Conservation (phyloP, 176 grass and related monocot species). For the Miscanthus lutarioriparius region DNA sequence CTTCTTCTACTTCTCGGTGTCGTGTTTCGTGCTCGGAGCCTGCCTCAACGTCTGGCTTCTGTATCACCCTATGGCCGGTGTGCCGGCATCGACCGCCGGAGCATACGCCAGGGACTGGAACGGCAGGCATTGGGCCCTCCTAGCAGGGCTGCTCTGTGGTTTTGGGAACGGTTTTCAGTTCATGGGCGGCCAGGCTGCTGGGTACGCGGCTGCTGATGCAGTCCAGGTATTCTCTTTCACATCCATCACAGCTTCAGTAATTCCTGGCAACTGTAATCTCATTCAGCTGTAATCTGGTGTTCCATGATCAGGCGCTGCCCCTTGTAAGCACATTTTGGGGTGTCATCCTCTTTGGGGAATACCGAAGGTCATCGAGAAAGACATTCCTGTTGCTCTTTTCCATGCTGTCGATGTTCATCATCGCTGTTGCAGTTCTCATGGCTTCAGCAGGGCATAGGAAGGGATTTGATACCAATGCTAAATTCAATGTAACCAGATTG, state of each 20-base stretch:
- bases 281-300: not conserved
- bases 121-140: constrained; percentile 88
- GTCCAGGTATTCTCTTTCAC: constrained; percentile 49
- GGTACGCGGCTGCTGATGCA: constrained; percentile 95
- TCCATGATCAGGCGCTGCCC: constrained; percentile 24
- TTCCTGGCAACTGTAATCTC: not conserved
- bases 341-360: constrained; percentile 40
- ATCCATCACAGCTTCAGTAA: not conserved
- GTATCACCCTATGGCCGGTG: constrained; percentile 45
- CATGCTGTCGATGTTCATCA: constrained; percentile 58
- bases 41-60: constrained; percentile 65
- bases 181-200: constrained; percentile 96
- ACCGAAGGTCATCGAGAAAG: constrained; percentile 38
- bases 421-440: constrained; percentile 53
- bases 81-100: constrained; percentile 58
- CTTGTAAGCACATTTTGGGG: constrained; percentile 57
- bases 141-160: constrained; percentile 73
- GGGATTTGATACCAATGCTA: not conserved
- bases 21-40: no score
- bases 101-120: constrained; percentile 89
- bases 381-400: constrained; percentile 46
- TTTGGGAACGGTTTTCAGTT: constrained; percentile 96
- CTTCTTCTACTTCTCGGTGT: no score
- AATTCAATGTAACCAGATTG: not conserved
- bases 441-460: constrained; percentile 62